Conservation (phyloP, 139 green algal genomes). For the Chlamydomonas asymmetrica region DNA sequence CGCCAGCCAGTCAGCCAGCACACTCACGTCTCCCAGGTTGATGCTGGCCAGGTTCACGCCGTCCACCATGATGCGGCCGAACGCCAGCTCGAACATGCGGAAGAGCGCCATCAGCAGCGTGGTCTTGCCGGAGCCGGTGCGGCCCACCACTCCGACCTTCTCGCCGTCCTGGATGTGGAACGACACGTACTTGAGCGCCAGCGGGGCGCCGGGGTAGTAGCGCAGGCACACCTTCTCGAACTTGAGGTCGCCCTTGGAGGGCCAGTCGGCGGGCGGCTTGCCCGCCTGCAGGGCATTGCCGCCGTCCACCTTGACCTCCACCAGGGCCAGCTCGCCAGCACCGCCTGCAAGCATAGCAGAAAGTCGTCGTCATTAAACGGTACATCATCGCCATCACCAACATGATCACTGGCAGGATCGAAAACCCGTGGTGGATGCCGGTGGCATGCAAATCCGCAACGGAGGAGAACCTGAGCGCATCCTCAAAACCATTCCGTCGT, state of each 20-base stretch:
- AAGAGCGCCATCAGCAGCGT: slow-evolving; percentile 79
- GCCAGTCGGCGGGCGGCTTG: slow-evolving; percentile 30
- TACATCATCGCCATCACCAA: too few species aligned
- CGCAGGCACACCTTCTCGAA: slow-evolving; percentile 63
- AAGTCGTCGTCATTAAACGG: too few species aligned
- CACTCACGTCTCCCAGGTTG: slow-evolving; percentile 49
- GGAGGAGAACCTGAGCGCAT: too few species aligned
- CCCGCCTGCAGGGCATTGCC: neutral
- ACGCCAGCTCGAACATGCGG: slow-evolving; percentile 79
- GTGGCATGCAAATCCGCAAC: too few species aligned
- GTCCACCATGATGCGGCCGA: slow-evolving; percentile 79
- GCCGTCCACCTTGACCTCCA: slow-evolving; percentile 22
- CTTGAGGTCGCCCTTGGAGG: slow-evolving; percentile 39
- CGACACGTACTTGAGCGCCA: slow-evolving; percentile 52
- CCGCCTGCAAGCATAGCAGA: too few species aligned
- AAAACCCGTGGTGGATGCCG: too few species aligned
- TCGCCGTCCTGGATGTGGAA: slow-evolving; percentile 62
- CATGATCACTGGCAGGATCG: too few species aligned
- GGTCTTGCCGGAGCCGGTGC: slow-evolving; percentile 78
- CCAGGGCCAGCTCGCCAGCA: too few species aligned
- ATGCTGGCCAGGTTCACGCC: slow-evolving; percentile 73
- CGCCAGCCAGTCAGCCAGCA: too few species aligned
- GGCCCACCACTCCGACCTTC: slow-evolving; percentile 60
- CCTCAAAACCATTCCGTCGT: too few species aligned
- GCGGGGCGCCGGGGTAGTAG: slow-evolving; percentile 53